Percentiles rank a stretch among this genome's conserved stretches.
phyloP scores from a whole-genome alignment of 73 alveolate species.

The Paramecium sonneborni region DNA sequence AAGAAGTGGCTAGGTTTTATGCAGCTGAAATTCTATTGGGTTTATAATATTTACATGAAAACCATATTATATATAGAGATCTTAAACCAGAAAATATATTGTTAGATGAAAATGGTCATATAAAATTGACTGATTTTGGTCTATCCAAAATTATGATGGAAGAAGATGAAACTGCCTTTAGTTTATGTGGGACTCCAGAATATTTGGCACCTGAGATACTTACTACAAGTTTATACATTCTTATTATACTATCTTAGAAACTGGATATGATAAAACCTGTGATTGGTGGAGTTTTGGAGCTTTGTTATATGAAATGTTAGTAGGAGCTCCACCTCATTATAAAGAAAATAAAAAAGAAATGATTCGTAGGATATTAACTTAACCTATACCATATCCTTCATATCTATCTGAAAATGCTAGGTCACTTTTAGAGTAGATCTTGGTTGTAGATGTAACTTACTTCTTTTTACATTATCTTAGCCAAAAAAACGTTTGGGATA shows the following conservation, averaged over 20 bases:
- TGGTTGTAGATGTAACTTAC: constrained; percentile 59
- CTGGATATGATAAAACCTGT: constrained; percentile 63
- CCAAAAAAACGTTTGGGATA: constrained; percentile 71
- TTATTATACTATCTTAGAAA: neutral
- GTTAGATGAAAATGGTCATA: constrained; percentile 83
- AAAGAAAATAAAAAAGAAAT: constrained; percentile 62
- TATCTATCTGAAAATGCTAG: constrained; percentile 42
- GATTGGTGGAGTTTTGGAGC: constrained; percentile 75
- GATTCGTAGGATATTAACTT: constrained; percentile 49
- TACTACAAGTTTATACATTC: constrained; percentile 39
- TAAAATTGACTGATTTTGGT: constrained; percentile 91
- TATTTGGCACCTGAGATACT: constrained; percentile 82
- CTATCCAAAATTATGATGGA: constrained; percentile 74
- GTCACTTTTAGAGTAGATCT: neutral
- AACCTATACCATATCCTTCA: constrained; percentile 56
- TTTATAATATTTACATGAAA: constrained; percentile 78
- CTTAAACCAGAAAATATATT: constrained; percentile 91
- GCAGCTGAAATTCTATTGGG: constrained; percentile 87
- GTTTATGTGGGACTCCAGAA: constrained; percentile 83
- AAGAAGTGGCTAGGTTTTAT: constrained; percentile 81
- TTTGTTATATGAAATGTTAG: constrained; percentile 59
- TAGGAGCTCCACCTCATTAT: constrained; percentile 66
- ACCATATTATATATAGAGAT: constrained; percentile 85
- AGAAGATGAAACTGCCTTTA: constrained; percentile 66
- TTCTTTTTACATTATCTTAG: neutral